Evolutionary conservation across 139 green algal genomes (phyloP).

Genomic region (Chlorella sp.): DNA sequence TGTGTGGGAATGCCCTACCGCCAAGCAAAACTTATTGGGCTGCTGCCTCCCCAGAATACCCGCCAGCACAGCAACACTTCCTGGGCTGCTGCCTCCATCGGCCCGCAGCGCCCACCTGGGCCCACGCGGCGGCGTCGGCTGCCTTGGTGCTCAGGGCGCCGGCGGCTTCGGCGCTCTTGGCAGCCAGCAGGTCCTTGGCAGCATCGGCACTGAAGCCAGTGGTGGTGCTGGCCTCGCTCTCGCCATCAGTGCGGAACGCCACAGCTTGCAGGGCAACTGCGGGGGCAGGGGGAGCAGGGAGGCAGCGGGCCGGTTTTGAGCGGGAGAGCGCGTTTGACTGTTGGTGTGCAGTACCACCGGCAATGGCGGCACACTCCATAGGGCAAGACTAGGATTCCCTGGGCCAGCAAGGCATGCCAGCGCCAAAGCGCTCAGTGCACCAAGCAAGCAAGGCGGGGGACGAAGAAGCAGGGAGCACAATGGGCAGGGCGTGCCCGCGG

Average conservation of each 20-base stretch:
- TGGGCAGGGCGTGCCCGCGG: no score
- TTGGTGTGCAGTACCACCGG: not conserved
- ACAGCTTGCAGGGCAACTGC: not conserved
- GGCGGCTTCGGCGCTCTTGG: constrained; percentile 2
- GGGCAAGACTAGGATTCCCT: no score
- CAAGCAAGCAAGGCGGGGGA: not conserved
- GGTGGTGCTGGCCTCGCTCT: not conserved
- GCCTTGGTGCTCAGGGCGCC: not conserved
- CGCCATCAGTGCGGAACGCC: constrained; percentile 20
- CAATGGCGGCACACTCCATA: not conserved
- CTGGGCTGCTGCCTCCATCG: no score
- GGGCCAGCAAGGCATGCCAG: no score
- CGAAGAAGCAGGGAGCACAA: not conserved
- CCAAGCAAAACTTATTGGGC: no score
- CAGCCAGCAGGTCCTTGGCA: constrained; percentile 11
- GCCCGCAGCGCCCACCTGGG: not conserved
- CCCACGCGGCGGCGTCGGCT: not conserved
- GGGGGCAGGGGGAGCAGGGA: not conserved
- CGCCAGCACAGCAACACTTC: no score
- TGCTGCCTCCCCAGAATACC: no score
- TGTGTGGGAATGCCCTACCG: no score
- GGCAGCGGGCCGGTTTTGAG: not conserved
- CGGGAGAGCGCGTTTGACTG: not conserved
- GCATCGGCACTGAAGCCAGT: not conserved
- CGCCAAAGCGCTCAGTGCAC: not conserved